Evolutionary conservation across 345 rosid species (phyloP), one percentile per base, ranked within the genome.

Genomic region (Isatis tinctoria): DNA sequence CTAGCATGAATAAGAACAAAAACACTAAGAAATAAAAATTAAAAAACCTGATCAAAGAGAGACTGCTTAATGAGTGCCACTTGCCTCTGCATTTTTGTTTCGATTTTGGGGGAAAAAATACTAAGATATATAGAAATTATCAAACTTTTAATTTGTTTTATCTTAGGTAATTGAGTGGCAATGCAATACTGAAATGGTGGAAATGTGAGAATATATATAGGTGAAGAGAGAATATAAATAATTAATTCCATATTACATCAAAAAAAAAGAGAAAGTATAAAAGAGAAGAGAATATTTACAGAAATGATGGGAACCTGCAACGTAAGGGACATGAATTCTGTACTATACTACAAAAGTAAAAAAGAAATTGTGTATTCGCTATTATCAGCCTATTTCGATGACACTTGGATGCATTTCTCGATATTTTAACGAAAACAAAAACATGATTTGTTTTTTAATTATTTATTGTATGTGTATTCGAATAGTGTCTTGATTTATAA

Each of bases 21-120:
- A 22, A 22, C 9, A 57, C 12, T 10, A 48, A 33, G 43, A 39
- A 43, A 72, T 1, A 49, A 69, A 16, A 60, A 3, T 28, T 1
- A 39, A 13, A 78, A 84, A 66, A 89, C 91, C 91, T 89, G 89
- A 79, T 89, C 91, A 76, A 87, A 87, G 77, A 89, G 86, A 60
- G 88, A 81, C 73, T 74, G 81, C 76, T 85, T 87, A 78, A 70
- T 57, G 80, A 22, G 18, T 72, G 82, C 81, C 33, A 85, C 79
- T 32, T 89, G 87, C 74, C 77, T 78, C 11, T 73, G 81, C 81
- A 78, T 78, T 40, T 49, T 51, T 59, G 57, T 41, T 24, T 49
- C 18, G 8, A 5, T 24, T n/a, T 18, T 32, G 3, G 10, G 18
- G 13, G 26, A 14, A 27, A 39, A 16, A 7, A 3, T 28, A 39